Conservation (phyloP, 1,284 basidiomycete species). For the Heliocybe sulcata region DNA sequence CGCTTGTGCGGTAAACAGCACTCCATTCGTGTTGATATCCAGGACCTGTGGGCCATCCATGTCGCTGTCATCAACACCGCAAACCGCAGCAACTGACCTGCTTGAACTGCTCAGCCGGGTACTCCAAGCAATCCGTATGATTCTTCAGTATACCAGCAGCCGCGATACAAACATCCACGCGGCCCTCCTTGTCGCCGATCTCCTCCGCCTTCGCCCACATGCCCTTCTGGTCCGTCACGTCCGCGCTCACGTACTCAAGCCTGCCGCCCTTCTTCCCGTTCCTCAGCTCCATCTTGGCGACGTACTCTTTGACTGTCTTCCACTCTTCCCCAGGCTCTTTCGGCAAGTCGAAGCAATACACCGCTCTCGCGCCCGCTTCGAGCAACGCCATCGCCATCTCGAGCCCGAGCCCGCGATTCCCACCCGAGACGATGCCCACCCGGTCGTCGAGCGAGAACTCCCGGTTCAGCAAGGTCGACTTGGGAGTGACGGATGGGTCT, state of each 20-base stretch:
- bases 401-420: constrained; percentile 74
- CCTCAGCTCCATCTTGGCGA: constrained; percentile 28
- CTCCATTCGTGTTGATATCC: constrained; percentile 72
- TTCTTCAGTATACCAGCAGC: constrained; percentile 71
- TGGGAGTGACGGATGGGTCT: constrained; percentile 18
- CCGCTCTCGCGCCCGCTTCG: constrained; percentile 70
- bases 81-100: constrained; percentile 32
- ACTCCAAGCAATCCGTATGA: constrained; percentile 60
- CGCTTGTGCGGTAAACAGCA: constrained; percentile 73
- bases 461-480: constrained; percentile 34
- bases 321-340: constrained; percentile 62
- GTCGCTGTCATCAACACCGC: background rate
- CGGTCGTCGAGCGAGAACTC: constrained; percentile 74
- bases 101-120: constrained; percentile 64
- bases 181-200: constrained; percentile 55
- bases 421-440: constrained; percentile 74
- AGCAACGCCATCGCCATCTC: constrained; percentile 75
- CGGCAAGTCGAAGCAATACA: constrained; percentile 76
- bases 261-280: constrained; percentile 29
- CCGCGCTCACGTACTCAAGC: constrained; percentile 59
- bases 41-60: constrained; percentile 39
- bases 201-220: constrained; percentile 50
- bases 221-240: constrained; percentile 54
- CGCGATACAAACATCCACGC: constrained; percentile 70
- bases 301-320: constrained; percentile 45